Conservation (phyloP, 495 filamentous ascomycete genomes). For the Zalerion maritima region DNA sequence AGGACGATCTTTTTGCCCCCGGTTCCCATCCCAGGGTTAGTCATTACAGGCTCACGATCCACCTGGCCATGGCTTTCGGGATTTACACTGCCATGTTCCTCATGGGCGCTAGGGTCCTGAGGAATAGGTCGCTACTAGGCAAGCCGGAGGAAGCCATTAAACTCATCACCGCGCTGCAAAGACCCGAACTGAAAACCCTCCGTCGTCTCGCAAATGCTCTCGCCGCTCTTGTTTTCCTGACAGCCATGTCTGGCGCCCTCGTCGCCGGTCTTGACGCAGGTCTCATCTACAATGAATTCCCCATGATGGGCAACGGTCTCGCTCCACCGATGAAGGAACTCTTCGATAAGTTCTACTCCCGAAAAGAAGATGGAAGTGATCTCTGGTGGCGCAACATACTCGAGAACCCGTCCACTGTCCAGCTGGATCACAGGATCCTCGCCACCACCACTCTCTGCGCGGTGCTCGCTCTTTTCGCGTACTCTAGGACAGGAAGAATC, state of each 20-base stretch:
- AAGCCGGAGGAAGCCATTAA: conserved; percentile 42
- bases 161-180: conserved; percentile 41
- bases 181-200: conserved; percentile 55
- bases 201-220: conserved; percentile 59
- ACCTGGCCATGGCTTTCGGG: conserved; percentile 76
- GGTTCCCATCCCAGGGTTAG: conserved; percentile 82
- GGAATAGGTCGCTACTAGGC: conserved; percentile 51
- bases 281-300: conserved; percentile 96
- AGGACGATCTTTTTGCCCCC: conserved; percentile 84
- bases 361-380: conserved; percentile 57
- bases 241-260: conserved; percentile 82
- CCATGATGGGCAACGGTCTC: conserved; percentile 76
- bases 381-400: conserved; percentile 93
- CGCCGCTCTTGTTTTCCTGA: conserved; percentile 64
- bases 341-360: conserved; percentile 73
- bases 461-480: conserved; percentile 62
- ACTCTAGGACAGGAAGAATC: conserved; percentile 51
- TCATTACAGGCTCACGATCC: conserved; percentile 83
- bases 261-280: conserved; percentile 93
- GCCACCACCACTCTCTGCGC: conserved; percentile 78
- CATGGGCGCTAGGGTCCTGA: conserved; percentile 74
- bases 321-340: conserved; percentile 72
- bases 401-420: conserved; percentile 88
- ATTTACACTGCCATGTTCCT: conserved; percentile 91
- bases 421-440: conserved; percentile 87